phyloP scores from a whole-genome alignment of 805 yeast genomes.

The Candida xiaguanensis region DNA sequence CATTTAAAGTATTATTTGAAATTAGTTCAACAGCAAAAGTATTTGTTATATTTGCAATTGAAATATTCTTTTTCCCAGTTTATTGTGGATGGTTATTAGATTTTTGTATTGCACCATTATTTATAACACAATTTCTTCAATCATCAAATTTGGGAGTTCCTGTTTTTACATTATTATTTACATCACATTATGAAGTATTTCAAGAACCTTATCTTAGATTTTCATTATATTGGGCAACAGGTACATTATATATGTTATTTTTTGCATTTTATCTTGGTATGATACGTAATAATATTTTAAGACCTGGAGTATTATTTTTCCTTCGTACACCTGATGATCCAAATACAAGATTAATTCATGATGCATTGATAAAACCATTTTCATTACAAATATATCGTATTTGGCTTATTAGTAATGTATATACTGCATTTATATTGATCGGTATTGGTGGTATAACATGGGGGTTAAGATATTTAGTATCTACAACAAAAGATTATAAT shows the following conservation, averaged over 20 bases:
- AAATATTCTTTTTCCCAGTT: conserved; percentile 80
- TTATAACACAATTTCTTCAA: conserved; percentile 19
- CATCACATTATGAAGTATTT: conserved; percentile 17
- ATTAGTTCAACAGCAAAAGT: conserved; percentile 67
- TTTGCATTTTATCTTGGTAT: conserved; percentile 85
- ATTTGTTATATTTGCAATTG: conserved; percentile 68
- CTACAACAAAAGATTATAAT: conserved; percentile 13
- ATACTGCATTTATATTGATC: conserved; percentile 63
- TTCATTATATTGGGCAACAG: conserved; percentile 56
- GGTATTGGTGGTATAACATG: conserved; percentile 73
- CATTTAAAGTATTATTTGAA: conserved; percentile 53
- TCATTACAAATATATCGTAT: conserved; percentile 69
- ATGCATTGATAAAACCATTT: conserved; percentile 78
- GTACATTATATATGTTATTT: conserved; percentile 82
- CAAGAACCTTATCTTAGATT: conserved; percentile 19
- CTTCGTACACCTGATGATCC: conserved; percentile 95
- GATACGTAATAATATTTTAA: conserved; percentile 65
- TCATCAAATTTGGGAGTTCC: conserved; percentile 6
- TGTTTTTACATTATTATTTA: conserved; percentile 18
- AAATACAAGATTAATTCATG: conserved; percentile 78
- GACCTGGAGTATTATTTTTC: conserved; percentile 89
- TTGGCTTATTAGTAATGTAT: conserved; percentile 67
- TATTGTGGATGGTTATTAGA: conserved; percentile 80
- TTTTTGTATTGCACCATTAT: conserved; percentile 60
- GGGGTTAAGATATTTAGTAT: conserved; percentile 30